phyloP scores from a whole-genome alignment of 352 stramenopile genomes.

The Phytophthora fragariaefolia region DNA sequence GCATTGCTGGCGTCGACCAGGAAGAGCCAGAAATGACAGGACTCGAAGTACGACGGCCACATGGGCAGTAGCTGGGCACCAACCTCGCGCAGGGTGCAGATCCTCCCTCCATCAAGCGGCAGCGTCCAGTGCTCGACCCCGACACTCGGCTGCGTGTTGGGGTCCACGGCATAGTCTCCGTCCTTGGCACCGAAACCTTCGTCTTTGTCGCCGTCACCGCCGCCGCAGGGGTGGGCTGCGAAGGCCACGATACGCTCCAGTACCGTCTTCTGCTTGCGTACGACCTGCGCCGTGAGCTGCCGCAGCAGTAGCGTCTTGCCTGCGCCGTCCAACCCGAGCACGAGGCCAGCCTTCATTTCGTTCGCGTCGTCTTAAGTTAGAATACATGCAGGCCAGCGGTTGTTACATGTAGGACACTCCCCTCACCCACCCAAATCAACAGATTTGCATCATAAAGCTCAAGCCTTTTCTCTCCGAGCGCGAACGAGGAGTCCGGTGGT shows the following conservation, averaged over 20 bases:
- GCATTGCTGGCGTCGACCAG: constrained; percentile 70
- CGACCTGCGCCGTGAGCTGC: constrained; percentile 55
- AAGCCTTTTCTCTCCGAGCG: neutral
- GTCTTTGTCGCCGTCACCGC: constrained; percentile 14
- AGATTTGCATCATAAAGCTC: neutral
- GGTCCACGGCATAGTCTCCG: constrained; percentile 26
- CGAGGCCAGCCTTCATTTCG: constrained; percentile 63
- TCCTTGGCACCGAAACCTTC: constrained; percentile 21
- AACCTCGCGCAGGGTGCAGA: constrained; percentile 63
- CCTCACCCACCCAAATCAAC: too few species aligned
- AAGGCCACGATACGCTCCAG: constrained; percentile 49
- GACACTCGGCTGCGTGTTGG: constrained; percentile 64
- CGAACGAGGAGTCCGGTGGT: neutral
- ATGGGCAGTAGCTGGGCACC: constrained; percentile 72
- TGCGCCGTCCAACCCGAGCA: constrained; percentile 70
- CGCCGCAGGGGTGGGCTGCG: constrained; percentile 22
- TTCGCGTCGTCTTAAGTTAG: neutral
- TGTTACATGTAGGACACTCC: too few species aligned
- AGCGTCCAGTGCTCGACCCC: constrained; percentile 70
- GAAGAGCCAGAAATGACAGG: constrained; percentile 75
- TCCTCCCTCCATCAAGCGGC: constrained; percentile 40
- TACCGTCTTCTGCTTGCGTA: constrained; percentile 48
- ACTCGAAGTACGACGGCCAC: constrained; percentile 74
- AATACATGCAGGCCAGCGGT: too few species aligned
- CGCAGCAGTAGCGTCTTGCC: constrained; percentile 79